Base-by-base conservation (phyloP, 352 stramenopile species). In the Phytophthora colocasiae region DNA sequence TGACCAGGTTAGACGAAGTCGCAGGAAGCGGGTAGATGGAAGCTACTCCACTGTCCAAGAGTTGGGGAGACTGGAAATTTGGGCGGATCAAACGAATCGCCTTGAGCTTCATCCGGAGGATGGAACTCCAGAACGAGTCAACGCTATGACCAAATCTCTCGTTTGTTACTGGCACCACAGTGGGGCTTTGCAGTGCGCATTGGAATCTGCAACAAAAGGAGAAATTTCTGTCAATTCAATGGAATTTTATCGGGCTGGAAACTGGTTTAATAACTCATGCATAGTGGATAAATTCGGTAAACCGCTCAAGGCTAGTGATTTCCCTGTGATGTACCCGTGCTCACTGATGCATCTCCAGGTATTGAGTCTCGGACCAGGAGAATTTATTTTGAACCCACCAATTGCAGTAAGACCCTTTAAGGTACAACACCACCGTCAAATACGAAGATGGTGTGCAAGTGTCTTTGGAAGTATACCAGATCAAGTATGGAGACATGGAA, bases 121-220 rank as follows among this genome's bases (percentile, higher is more conserved):
- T 19, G 19, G 19, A 19, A 19, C 19, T 19, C 19, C 19, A 19
- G 19, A 19, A 19, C 19, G 19, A 19, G 19, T 19, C 19, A 19
- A 19, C 19, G 19, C 19, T 19, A 19, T 19, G 19, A 19, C 19
- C 19, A 19, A 19, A 19, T 19, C 19, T 19, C 19, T 19, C 19
- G 19, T 46, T 7, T 46, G 40, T 14, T 46, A 46, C 8, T 48
- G 43, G 43, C 43, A 48, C 8, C 43, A 48, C 15, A 48, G 17
- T 48, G 17, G 19, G 7, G 43, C 22, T 7, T 10, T 48, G 2
- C 43, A 31, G 17, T 32, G 43, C 10, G 43, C 43, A 32, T 11
- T 48, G 2, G 6, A 3, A 9, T 32, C 19, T 1, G 7, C 43
- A 2, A 48, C 43, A 2, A 7, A 29, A 32, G 43, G 17, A 2